These are phyloP conservation scores for Candida incommunis DNA, from an alignment of 805 yeast species.

Conservation along the genomic window DNA sequence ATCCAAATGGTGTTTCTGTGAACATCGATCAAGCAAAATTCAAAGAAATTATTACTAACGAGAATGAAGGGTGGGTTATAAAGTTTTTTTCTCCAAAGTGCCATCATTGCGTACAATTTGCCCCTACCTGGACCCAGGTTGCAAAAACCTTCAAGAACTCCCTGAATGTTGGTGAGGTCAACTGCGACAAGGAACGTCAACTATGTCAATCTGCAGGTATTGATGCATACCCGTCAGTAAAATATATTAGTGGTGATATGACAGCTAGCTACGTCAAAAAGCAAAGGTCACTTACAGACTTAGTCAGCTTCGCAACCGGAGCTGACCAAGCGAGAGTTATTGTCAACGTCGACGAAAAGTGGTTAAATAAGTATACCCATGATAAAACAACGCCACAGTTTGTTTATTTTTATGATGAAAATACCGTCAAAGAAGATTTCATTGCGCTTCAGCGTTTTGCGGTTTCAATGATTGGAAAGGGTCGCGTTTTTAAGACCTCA, in stretches of 20 bases:
- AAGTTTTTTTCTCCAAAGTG: conserved; percentile 28
- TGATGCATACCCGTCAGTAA: conserved; percentile 12
- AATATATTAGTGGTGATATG: conserved; percentile 8
- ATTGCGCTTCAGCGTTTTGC: conserved; percentile 20
- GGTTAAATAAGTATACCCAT: conserved; percentile 13
- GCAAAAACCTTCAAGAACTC: conserved; percentile 19
- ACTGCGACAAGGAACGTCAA: conserved; percentile 21
- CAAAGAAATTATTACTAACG: conserved; percentile 14
- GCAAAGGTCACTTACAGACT: conserved; percentile 19
- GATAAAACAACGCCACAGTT: conserved; percentile 16
- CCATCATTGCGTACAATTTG: conserved; percentile 24
- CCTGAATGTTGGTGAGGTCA: conserved; percentile 26
- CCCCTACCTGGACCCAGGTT: conserved; percentile 23
- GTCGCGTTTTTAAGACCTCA: conserved; percentile 17
- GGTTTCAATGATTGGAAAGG: conserved; percentile 19
- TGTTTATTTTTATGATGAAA: conserved; percentile 24
- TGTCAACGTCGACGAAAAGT: conserved; percentile 14
- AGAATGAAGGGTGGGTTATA: conserved; percentile 25
- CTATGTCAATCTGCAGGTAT: conserved; percentile 23
- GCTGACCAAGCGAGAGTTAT: conserved; percentile 17
- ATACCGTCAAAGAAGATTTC: conserved; percentile 20
- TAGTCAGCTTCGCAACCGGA: conserved; percentile 20
- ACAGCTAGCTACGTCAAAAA: conserved; percentile 13
- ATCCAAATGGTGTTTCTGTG: conserved; percentile 22
- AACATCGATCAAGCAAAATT: conserved; percentile 17